Percentiles rank a stretch among this genome's conserved stretches.
Conservation (phyloP, 345 rosid species). For the Salix viminalis region DNA sequence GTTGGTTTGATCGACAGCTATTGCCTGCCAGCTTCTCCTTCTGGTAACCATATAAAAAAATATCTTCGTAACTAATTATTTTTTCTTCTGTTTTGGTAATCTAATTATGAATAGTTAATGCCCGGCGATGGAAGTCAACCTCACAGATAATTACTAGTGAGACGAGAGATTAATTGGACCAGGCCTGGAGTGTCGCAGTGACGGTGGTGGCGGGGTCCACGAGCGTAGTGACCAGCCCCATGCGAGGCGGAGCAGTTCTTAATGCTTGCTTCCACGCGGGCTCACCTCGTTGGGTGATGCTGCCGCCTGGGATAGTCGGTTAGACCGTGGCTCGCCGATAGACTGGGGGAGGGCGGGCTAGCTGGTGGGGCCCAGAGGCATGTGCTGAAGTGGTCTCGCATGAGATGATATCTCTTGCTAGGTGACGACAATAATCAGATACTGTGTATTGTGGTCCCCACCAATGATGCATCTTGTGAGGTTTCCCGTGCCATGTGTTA, state of each 20-base stretch:
- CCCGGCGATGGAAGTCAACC: no score
- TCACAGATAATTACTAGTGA: neutral
- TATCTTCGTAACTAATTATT: no score
- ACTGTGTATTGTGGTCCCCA: no score
- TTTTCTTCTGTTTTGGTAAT: no score
- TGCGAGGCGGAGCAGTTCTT: slow-evolving; percentile 25
- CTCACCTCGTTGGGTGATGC: neutral
- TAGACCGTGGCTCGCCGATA: slow-evolving; percentile 17
- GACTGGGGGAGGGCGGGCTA: neutral
- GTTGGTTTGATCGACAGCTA: neutral
- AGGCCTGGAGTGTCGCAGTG: slow-evolving; percentile 16
- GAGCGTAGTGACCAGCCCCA: slow-evolving; percentile 30
- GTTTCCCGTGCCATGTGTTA: no score
- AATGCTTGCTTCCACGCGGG: slow-evolving; percentile 26
- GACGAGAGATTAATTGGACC: slow-evolving; percentile 15
- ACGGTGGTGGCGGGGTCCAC: slow-evolving; percentile 22
- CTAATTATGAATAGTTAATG: no score
- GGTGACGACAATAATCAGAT: no score
- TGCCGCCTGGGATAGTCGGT: slow-evolving; percentile 17
- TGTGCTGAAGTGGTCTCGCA: slow-evolving; percentile 27
- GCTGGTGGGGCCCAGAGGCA: slow-evolving; percentile 19
- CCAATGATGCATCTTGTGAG: no score
- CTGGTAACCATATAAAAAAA: no score
- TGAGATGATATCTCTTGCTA: no score
- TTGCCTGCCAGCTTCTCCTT: neutral